Conservation (phyloP, 768 basidiomycete species). For the Trametes gibbosa region DNA sequence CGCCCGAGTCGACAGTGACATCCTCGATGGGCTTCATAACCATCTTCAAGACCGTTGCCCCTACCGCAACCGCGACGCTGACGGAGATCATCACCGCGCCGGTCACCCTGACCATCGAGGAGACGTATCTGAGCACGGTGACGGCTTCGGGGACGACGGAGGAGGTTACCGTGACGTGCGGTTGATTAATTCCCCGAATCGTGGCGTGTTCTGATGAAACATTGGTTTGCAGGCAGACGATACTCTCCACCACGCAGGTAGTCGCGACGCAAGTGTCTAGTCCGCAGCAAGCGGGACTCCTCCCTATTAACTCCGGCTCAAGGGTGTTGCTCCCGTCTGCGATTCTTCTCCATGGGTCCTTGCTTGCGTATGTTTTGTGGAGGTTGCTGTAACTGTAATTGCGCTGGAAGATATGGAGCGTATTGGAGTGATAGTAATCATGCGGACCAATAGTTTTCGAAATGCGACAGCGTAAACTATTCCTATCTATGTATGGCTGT, state of each 20-base stretch:
- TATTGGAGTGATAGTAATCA: not conserved
- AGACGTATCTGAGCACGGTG: constrained; percentile 19
- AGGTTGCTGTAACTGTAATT: not conserved
- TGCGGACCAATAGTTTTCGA: not conserved
- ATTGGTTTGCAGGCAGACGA: constrained; percentile 7
- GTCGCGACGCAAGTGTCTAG: constrained; percentile 14
- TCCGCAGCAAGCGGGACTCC: constrained; percentile 21
- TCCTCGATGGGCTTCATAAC: constrained; percentile 21
- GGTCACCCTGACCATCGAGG: constrained; percentile 19
- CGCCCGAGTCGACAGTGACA: constrained; percentile 15
- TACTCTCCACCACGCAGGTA: constrained; percentile 21
- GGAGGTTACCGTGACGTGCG: constrained; percentile 20
- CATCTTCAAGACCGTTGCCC: constrained; percentile 26
- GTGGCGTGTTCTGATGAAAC: not conserved
- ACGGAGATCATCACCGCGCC: constrained; percentile 21
- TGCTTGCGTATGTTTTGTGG: not conserved
- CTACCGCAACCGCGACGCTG: constrained; percentile 22
- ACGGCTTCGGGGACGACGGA: constrained; percentile 17
- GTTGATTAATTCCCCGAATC: constrained; percentile 3
- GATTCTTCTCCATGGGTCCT: not conserved
- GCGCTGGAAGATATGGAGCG: not conserved
- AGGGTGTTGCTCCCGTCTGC: not conserved
- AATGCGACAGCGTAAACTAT: constrained; percentile 3
- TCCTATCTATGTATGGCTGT: constrained; percentile 3
- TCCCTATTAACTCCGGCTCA: constrained; percentile 24